These are phyloP conservation scores for Castanea sativa DNA, from an alignment of 306 rosid species.

Conservation along the genomic window DNA sequence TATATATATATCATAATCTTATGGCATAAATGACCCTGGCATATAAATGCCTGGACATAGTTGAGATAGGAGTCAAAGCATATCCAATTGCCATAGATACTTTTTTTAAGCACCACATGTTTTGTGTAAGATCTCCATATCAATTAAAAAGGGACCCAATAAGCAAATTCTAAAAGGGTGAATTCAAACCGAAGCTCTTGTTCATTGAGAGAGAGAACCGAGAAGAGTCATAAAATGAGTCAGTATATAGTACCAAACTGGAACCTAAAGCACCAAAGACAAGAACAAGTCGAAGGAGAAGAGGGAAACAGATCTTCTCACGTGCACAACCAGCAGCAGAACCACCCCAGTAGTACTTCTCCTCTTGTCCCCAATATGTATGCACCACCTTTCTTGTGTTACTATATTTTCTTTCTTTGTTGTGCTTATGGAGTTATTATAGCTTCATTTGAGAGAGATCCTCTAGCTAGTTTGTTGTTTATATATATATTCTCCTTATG, in stretches of 20 bases:
- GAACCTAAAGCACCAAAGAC: slow-evolving; percentile 40
- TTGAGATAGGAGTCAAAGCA: slow-evolving; percentile 8
- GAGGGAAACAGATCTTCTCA: slow-evolving; percentile 44
- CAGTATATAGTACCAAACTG: slow-evolving; percentile 40
- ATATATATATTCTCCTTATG: neutral
- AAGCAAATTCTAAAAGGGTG: slow-evolving; percentile 7
- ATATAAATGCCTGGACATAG: neutral
- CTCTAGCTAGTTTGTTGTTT: neutral
- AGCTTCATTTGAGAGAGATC: neutral
- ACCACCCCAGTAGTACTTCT: slow-evolving; percentile 7
- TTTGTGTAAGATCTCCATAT: slow-evolving; percentile 38
- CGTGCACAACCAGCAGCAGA: slow-evolving; percentile 28
- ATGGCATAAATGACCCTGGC: neutral
- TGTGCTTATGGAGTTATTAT: neutral
- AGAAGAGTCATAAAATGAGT: slow-evolving; percentile 28
- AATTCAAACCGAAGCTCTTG: slow-evolving; percentile 13
- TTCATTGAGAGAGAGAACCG: slow-evolving; percentile 18
- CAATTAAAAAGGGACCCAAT: slow-evolving; percentile 32
- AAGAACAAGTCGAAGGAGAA: slow-evolving; percentile 36
- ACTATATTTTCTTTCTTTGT: neutral
- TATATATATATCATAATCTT: neutral
- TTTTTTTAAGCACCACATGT: slow-evolving; percentile 40
- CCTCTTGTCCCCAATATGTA: slow-evolving; percentile 35
- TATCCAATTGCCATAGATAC: slow-evolving; percentile 11
- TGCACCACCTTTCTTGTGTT: neutral